These are phyloP conservation scores for Hanseniaspora sp. DNA, from an alignment of 1,139 yeast species.

Conservation along the genomic window DNA sequence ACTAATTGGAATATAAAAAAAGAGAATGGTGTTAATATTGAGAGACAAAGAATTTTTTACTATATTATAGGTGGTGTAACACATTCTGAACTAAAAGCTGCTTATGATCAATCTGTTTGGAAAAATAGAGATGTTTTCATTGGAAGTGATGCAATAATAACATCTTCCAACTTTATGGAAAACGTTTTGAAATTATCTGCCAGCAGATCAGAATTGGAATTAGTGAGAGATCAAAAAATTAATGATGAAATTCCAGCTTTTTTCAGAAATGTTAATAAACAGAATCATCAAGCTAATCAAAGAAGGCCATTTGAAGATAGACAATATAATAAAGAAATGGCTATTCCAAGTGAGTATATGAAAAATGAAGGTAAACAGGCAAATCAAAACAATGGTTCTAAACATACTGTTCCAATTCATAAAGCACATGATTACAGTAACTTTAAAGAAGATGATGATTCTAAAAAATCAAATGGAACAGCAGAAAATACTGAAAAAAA, in stretches of 20 bases:
- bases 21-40: conserved; percentile 29
- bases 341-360: conserved; percentile 17
- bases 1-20: conserved; percentile 66
- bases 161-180: conserved; percentile 47
- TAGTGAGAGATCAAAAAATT: conserved; percentile 26
- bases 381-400: conserved; percentile 27
- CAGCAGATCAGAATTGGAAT: conserved; percentile 27
- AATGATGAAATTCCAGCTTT: conserved; percentile 29
- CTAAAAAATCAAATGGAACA: neutral
- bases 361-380: conserved; percentile 16
- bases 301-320: conserved; percentile 17
- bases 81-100: conserved; percentile 65
- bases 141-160: conserved; percentile 70
- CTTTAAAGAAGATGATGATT: neutral
- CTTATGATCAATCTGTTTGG: conserved; percentile 55
- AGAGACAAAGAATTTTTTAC: conserved; percentile 62
- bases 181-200: conserved; percentile 32
- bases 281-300: conserved; percentile 18
- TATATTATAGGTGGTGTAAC: conserved; percentile 88
- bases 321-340: conserved; percentile 4
- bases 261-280: conserved; percentile 18
- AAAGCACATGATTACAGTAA: neutral
- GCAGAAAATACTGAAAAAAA: neutral
- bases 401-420: conserved; percentile 22
- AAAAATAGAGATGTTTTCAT: conserved; percentile 64